A percentile compares a stretch with the other conserved stretches of the same genome.
These are phyloP conservation scores for Fusarium chlamydosporum DNA, from an alignment of 2,329 filamentous ascomycete genomes.

Conservation along the genomic window DNA sequence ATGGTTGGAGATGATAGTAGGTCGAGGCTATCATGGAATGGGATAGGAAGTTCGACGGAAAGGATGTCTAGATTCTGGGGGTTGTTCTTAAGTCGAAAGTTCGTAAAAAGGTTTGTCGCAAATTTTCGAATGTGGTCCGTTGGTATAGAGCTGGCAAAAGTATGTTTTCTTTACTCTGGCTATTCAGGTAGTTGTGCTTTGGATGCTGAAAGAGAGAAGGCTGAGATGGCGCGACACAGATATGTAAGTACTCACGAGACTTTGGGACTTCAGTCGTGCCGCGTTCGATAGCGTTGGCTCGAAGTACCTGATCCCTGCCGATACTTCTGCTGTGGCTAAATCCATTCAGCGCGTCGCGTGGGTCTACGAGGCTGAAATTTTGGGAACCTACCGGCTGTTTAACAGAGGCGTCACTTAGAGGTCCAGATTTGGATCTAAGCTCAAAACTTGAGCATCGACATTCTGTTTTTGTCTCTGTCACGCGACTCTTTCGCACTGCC, in stretches of 20 bases:
- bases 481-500: conserved; percentile 29
- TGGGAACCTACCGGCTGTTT: conserved; percentile 32
- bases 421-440: conserved; percentile 34
- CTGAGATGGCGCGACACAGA: conserved; percentile 35
- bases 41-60: background rate
- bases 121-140: background rate
- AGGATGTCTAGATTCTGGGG: background rate
- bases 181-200: conserved; percentile 18
- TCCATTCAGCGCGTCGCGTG: conserved; percentile 44
- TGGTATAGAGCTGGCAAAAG: background rate
- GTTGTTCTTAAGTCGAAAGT: background rate
- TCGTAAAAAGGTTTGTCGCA: background rate
- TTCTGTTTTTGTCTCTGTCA: conserved; percentile 23
- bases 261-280: conserved; percentile 1
- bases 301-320: conserved; percentile 29
- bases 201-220: conserved; percentile 43
- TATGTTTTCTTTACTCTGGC: conserved; percentile 18
- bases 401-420: conserved; percentile 43
- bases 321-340: conserved; percentile 42
- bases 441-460: conserved; percentile 28
- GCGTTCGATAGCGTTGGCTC: fast-evolving
- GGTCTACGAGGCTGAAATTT: conserved; percentile 58
- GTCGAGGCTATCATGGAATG: conserved; percentile 33
- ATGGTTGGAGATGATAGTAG: conserved; percentile 24
- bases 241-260: conserved; percentile 15